Evolutionary conservation across 2,329 filamentous ascomycete species (phyloP), one percentile per base, ranked within the genome.

Genomic region (Dothidotthia symphoricarpi): DNA sequence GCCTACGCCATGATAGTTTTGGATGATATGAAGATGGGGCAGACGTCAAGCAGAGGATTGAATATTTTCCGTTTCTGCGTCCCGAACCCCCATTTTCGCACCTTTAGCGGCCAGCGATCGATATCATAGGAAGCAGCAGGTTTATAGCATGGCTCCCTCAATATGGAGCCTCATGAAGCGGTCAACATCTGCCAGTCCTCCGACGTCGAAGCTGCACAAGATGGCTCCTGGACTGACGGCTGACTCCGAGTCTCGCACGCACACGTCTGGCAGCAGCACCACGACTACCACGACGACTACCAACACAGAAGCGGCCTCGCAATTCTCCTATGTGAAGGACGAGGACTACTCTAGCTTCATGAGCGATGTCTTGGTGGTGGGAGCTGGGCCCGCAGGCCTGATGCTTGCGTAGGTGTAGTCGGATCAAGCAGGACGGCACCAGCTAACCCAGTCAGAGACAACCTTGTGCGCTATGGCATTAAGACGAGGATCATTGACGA

Each of bases 401-500:
- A 68, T 70, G 64, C 66, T 72, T 36, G 68, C 68, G 63, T 69
- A 53, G 15, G 65, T 56, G 6, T n/a, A 28, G 11, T 24, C 11
- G 11, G 14, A n/a, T 17, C n/a, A 6, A 19, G 14, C 9, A 6
- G 13, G n/a, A 32, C n/a, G 3, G 24, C 22, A 28, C 6, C 4
- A 26, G 36, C 50, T 53, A 16, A 53, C 28, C 2, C 19, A 24
- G 6, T 15, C 48, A 77, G 75, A 11, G 71, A 73, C 24, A 75
- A 78, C 48, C 70, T 88, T 24, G 76, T 77, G 13, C 75, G 83
- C 7, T 85, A 79, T 53, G 84, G 83, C 11, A 78, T 87, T 53
- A 78, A 79, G 38, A 75, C 79, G 3, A 74, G 76, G 27, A 74
- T 88, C 29, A 72, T 88, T 32, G 85, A 88, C 67, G 82, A 88